These are phyloP conservation scores for Lumnitzera littorea DNA, from an alignment of 345 rosid genomes.

Conservation along the genomic window DNA sequence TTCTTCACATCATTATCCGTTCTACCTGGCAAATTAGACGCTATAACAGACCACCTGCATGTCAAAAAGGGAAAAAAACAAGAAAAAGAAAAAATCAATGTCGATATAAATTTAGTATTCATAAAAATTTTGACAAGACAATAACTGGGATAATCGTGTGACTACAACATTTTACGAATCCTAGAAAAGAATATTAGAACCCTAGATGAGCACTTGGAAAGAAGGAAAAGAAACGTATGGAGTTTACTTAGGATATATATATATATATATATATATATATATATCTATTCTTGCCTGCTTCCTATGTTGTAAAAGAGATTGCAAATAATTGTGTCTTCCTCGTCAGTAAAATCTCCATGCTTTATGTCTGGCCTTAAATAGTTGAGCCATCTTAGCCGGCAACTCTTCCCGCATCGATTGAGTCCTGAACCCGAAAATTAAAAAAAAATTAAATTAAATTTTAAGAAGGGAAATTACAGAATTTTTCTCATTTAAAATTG, in stretches of 20 bases:
- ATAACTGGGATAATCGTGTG: not conserved
- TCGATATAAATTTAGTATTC: not conserved
- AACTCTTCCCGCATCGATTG: constrained; percentile 36
- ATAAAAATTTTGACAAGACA: not conserved
- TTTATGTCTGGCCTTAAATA: constrained; percentile 35
- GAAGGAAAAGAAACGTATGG: too few relatives aligned
- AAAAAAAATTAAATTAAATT: not conserved
- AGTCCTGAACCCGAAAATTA: constrained; percentile 6
- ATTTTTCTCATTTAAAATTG: not conserved
- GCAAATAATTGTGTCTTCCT: constrained; percentile 34
- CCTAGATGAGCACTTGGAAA: too few relatives aligned
- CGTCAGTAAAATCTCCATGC: constrained; percentile 31
- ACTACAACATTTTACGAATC: too few relatives aligned
- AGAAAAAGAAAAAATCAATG: not conserved
- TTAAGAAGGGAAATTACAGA: constrained; percentile 6
- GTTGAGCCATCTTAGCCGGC: constrained; percentile 37
- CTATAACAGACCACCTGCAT: constrained; percentile 15
- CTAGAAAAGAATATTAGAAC: too few relatives aligned
- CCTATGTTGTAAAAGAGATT: constrained; percentile 28
- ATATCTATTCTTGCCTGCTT: constrained; percentile 28
- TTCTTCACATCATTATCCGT: constrained; percentile 16
- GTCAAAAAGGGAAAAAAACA: not conserved
- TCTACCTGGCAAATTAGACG: constrained; percentile 13
- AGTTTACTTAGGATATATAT: not conserved
- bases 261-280: not conserved